These are phyloP conservation scores for Suillus bovinus DNA, from an alignment of 768 basidiomycete species.

Conservation along the genomic window DNA sequence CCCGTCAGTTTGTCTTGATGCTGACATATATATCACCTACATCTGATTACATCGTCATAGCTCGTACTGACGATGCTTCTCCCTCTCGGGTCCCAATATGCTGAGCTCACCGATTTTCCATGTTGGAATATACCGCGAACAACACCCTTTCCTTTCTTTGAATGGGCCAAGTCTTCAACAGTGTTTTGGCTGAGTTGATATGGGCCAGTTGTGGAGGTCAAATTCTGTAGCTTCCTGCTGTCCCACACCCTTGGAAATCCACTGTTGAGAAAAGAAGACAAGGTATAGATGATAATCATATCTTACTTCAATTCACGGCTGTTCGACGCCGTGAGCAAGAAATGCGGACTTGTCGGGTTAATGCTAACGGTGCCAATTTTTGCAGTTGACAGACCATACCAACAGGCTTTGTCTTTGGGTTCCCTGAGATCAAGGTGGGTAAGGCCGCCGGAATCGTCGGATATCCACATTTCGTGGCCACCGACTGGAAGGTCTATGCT, in stretches of 20 bases:
- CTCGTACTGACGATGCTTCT: conserved; percentile 80
- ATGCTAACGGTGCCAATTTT: conserved; percentile 83
- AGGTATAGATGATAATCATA: not conserved
- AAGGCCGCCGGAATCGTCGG: conserved; percentile 68
- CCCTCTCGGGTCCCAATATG: conserved; percentile 85
- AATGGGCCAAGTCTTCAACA: conserved; percentile 49
- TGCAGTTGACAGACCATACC: conserved; percentile 65
- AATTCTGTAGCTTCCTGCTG: conserved; percentile 56
- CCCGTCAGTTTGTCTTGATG: conserved; percentile 12
- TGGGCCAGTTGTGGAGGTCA: conserved; percentile 27
- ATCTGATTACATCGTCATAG: conserved; percentile 75
- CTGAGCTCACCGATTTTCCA: conserved; percentile 77
- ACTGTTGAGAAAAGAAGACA: not conserved
- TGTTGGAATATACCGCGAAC: conserved; percentile 70
- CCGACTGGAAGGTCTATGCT: conserved; percentile 66
- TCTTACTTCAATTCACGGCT: conserved; percentile 67
- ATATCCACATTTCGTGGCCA: conserved; percentile 85
- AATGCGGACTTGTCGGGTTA: conserved; percentile 67
- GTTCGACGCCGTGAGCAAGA: conserved; percentile 77
- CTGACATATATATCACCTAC: conserved; percentile 46
- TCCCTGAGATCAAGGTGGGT: conserved; percentile 79
- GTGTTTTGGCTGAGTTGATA: conserved; percentile 36
- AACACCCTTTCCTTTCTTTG: conserved; percentile 48
- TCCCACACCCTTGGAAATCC: conserved; percentile 70
- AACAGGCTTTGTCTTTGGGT: conserved; percentile 48